Conservation (phyloP, 2,329 filamentous ascomycete genomes). For the Phoma herbarum region DNA sequence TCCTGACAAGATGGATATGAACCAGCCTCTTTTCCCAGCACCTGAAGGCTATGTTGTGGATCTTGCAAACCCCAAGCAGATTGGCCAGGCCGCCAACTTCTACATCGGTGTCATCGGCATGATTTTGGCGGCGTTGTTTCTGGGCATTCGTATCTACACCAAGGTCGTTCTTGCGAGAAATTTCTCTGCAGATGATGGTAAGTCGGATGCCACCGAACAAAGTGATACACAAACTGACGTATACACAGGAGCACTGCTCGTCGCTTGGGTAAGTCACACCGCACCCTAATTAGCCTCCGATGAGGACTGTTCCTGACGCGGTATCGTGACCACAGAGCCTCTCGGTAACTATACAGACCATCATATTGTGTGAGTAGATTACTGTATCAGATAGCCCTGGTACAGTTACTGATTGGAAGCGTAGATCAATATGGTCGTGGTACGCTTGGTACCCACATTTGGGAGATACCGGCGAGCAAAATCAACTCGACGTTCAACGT, state of each 20-base stretch:
- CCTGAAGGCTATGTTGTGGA: slow-evolving; percentile 40
- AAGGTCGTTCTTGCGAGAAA: slow-evolving; percentile 32
- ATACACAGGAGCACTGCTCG: slow-evolving; percentile 18
- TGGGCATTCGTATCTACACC: slow-evolving; percentile 38
- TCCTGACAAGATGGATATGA: slow-evolving; percentile 19
- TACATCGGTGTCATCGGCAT: slow-evolving; percentile 33
- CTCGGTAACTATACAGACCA: slow-evolving; percentile 22
- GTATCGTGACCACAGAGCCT: slow-evolving; percentile 8
- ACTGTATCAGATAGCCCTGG: no score
- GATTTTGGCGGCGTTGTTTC: slow-evolving; percentile 31
- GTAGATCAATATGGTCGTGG: slow-evolving; percentile 26
- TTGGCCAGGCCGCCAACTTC: slow-evolving; percentile 27
- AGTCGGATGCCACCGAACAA: slow-evolving; percentile 1
- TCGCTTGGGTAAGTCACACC: slow-evolving; percentile 25
- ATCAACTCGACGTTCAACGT: slow-evolving; percentile 26
- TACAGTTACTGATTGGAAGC: no score
- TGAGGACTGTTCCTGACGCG: no score
- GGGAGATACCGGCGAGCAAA: slow-evolving; percentile 26
- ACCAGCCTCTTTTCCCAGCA: slow-evolving; percentile 28
- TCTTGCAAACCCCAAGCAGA: slow-evolving; percentile 35
- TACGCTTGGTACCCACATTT: slow-evolving; percentile 32
- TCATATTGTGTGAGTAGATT: slow-evolving; percentile 17
- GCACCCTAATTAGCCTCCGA: no score
- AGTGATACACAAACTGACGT: not conserved
- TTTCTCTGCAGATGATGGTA: slow-evolving; percentile 41